Conservation (phyloP, 768 basidiomycete genomes). For the Lactifluus pinguis region DNA sequence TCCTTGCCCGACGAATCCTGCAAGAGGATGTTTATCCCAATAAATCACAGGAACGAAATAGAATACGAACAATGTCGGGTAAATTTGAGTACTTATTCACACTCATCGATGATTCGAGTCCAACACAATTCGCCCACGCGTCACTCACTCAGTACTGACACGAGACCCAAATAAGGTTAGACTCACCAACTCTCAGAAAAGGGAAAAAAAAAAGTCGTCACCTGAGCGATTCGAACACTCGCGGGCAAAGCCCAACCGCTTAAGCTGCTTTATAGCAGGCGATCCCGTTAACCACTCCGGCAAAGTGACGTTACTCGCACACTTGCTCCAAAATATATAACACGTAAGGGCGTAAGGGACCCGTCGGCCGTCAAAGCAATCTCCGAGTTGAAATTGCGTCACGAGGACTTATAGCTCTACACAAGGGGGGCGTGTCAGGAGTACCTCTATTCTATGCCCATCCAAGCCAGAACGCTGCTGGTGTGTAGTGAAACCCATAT, state of each 20-base stretch:
- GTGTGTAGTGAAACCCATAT: background rate
- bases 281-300: constrained; percentile 83
- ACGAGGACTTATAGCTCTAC: background rate
- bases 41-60: background rate
- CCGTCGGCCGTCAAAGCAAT: background rate
- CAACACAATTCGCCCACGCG: background rate
- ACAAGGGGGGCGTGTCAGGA: background rate
- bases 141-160: background rate
- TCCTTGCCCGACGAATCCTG: constrained; percentile 81
- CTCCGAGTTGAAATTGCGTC: background rate
- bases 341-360: background rate
- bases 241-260: constrained; percentile 29
- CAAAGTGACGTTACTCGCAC: constrained; percentile 52
- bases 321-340: background rate
- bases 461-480: background rate
- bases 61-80: constrained; percentile 73
- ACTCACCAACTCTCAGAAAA: background rate
- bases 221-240: constrained; percentile 29
- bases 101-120: constrained; percentile 5
- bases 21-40: background rate
- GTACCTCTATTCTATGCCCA: background rate
- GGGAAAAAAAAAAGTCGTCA: constrained; percentile 19
- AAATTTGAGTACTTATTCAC: constrained; percentile 75
- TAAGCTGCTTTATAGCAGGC: constrained; percentile 30
- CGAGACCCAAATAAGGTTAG: background rate